Evolutionary conservation across 2,329 filamentous ascomycete species (phyloP).

Genomic region (Domatiomyces globalis): DNA sequence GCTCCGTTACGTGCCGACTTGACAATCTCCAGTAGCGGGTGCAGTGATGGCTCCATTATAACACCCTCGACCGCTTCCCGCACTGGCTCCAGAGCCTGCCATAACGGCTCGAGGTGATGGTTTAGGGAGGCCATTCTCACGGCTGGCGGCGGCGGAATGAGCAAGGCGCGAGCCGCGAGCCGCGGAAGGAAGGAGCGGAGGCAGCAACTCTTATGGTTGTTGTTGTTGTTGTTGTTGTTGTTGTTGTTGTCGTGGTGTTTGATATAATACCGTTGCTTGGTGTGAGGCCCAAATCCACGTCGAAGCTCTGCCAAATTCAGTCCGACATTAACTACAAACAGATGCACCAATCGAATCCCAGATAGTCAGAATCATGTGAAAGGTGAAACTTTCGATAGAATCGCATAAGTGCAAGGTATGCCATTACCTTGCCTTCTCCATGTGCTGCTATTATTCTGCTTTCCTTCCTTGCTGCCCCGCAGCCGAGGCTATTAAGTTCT

Average conservation of each 20-base stretch:
- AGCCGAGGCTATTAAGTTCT: background rate
- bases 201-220: background rate
- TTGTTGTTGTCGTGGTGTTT: background rate
- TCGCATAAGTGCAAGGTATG: background rate
- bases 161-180: background rate
- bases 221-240: background rate
- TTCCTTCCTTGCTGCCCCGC: background rate
- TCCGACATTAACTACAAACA: background rate
- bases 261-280: background rate
- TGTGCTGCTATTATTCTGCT: background rate
- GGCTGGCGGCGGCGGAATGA: no score
- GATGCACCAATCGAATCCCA: background rate
- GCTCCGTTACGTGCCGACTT: slow-evolving; percentile 94
- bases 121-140: background rate
- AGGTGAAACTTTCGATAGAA: background rate
- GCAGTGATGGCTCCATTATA: slow-evolving; percentile 68
- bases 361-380: background rate
- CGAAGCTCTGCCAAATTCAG: background rate
- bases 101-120: background rate
- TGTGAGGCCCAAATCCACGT: background rate
- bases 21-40: slow-evolving; percentile 68
- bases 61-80: slow-evolving; percentile 24
- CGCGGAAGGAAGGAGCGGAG: background rate
- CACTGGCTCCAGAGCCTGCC: background rate
- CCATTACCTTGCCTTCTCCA: background rate